A percentile compares a stretch with the other conserved stretches of the same genome.
Conservation (phyloP, 2,329 filamentous ascomycete genomes). For the Verticillium klebahnii region DNA sequence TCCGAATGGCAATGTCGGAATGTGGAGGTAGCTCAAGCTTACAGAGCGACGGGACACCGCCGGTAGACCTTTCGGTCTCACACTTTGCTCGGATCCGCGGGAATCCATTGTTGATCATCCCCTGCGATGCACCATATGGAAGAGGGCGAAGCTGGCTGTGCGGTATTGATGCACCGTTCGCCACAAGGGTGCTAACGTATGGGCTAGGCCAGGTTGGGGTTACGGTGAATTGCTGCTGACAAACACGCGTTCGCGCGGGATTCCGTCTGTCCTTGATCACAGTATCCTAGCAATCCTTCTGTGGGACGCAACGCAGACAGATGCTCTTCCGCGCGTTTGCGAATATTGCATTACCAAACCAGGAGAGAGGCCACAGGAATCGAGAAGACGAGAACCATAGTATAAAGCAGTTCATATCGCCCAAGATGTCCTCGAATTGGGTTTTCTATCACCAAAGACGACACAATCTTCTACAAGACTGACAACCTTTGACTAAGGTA, state of each 20-base stretch:
- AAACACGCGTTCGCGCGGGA: conserved; percentile 15
- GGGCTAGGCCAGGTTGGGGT: too few relatives aligned
- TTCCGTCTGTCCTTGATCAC: conserved; percentile 7
- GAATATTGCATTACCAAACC: too few relatives aligned
- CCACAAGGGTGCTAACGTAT: too few relatives aligned
- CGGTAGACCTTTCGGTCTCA: conserved; percentile 3
- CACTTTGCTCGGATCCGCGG: conserved; percentile 8
- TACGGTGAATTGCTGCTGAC: neutral
- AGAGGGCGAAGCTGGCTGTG: neutral
- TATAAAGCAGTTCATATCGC: neutral
- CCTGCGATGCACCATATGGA: too few relatives aligned
- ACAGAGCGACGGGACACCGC: conserved; percentile 20
- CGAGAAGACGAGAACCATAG: neutral
- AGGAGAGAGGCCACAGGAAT: too few relatives aligned
- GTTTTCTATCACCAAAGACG: too few relatives aligned
- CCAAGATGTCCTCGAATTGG: too few relatives aligned
- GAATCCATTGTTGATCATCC: conserved; percentile 5
- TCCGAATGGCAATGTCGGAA: neutral
- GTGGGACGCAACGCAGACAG: neutral
- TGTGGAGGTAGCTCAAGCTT: conserved; percentile 1
- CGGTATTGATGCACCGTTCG: neutral
- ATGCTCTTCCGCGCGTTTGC: neutral
- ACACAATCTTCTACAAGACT: too few relatives aligned
- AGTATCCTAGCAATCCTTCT: neutral
- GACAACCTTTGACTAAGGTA: too few relatives aligned